Conservation (phyloP, 2,329 filamentous ascomycete species). For the Scedosporium minutisporum region DNA sequence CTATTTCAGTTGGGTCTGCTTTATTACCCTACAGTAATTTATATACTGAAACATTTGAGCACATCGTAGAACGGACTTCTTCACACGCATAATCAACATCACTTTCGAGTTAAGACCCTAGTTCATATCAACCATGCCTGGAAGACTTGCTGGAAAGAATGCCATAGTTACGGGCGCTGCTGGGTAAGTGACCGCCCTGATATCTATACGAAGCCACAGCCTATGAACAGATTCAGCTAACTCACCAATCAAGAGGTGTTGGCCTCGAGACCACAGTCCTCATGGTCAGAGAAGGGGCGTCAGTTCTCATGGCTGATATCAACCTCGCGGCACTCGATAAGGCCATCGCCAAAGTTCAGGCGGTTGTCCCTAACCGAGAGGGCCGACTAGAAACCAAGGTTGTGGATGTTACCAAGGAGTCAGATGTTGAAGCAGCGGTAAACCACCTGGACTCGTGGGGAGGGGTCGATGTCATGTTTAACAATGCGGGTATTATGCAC, state of each 20-base stretch:
- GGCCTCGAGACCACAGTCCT: constrained; percentile 66
- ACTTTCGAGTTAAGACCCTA: too few relatives aligned
- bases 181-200: too few relatives aligned
- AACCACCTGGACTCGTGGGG: constrained; percentile 58
- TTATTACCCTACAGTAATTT: too few relatives aligned
- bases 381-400: constrained; percentile 39
- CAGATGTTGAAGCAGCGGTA: constrained; percentile 51
- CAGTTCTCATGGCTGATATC: constrained; percentile 62
- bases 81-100: too few relatives aligned
- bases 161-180: too few relatives aligned
- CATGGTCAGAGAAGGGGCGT: constrained; percentile 61
- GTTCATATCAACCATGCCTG: too few relatives aligned
- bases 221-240: too few relatives aligned
- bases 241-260: constrained; percentile 45
- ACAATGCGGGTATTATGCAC: constrained; percentile 76
- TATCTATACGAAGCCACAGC: too few relatives aligned
- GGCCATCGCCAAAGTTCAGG: constrained; percentile 49
- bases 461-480: constrained; percentile 67
- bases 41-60: too few relatives aligned
- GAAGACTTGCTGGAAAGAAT: too few relatives aligned
- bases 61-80: too few relatives aligned
- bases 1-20: too few relatives aligned
- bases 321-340: constrained; percentile 54
- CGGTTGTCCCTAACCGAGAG: constrained; percentile 38
- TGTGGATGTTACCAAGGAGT: constrained; percentile 62